Base-by-base conservation (phyloP, 2,329 filamentous ascomycete species). In the Macrophomina pseudophaseolina region DNA sequence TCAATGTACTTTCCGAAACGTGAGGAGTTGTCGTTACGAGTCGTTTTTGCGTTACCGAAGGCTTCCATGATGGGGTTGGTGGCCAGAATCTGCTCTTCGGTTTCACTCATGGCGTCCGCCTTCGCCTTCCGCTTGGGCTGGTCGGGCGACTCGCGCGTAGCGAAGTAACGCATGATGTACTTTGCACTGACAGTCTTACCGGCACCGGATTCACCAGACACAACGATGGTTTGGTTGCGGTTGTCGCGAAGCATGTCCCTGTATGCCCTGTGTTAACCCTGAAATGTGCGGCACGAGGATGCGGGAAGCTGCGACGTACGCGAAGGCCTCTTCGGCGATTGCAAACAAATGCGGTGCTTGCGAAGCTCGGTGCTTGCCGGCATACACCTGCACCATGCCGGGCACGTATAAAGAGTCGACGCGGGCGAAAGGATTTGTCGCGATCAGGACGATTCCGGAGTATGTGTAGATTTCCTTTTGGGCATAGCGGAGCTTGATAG, bases 401-500 rank as follows among this genome's bases (percentile, higher is more conserved):
- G 94, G 94, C 11, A 99, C 95, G 80, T 99, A 99, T 75, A 99
- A 88, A 49, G 95, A 99, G 79, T 99, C 95, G 72, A 99, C 94
- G 71, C 95, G 88, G 64, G 96, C 95, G 76, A 99, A 99, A 28
- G 95, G 95, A 82, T 99, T 99, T 70, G 95, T 97, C 70, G 95
- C 95, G 83, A 99, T 99, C 73, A 99, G 86, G 71, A 99, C 95
- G 76, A 99, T 98, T 77, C 95, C 95, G 78, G 93, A 97, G 84
- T 99, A 99, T 76, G 95, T 99, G 85, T 99, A 99, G 75, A 99
- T 99, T 80, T 99, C 95, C 82, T 98, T 98, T 80, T 99, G 95
- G 70, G 92, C 87, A 83, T 99, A 99, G 79, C 95, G 92, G 77
- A 99, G 87, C 78, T 94, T 93, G 80, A 99, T 99, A 66, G 95